These are phyloP conservation scores for Nemania abortiva DNA, from an alignment of 2,329 filamentous ascomycete species.

Conservation along the genomic window DNA sequence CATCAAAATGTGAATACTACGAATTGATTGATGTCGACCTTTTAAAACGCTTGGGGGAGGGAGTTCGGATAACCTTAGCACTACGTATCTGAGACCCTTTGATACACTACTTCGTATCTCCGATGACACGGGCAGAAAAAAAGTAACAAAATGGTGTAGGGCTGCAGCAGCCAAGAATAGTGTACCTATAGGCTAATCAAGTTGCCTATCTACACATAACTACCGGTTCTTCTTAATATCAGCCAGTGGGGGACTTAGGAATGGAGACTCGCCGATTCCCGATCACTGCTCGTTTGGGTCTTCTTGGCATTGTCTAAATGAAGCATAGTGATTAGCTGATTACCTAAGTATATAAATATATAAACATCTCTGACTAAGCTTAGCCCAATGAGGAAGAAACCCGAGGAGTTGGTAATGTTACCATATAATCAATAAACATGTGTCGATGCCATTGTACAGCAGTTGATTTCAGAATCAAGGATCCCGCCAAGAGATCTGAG, in stretches of 20 bases:
- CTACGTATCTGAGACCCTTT: background rate
- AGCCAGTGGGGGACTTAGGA: conserved; percentile 4
- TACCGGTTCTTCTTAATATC: conserved; percentile 22
- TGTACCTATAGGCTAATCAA: conserved; percentile 23
- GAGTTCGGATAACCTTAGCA: background rate
- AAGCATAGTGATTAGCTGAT: background rate
- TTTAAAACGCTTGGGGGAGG: no score
- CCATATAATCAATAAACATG: background rate
- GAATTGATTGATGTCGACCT: background rate
- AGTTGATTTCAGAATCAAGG: no score
- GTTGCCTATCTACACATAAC: conserved; percentile 1
- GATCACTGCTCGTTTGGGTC: background rate
- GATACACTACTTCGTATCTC: background rate
- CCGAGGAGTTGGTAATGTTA: background rate
- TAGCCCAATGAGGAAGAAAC: background rate
- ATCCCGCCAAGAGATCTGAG: no score
- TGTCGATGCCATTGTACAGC: background rate
- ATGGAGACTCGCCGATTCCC: background rate
- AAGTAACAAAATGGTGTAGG: background rate
- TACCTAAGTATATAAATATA: no score
- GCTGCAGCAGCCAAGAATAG: background rate
- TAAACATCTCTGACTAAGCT: background rate
- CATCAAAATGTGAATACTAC: background rate
- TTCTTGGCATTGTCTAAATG: conserved; percentile 19
- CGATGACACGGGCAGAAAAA: background rate